These are phyloP conservation scores for Hsuehochloa calcarea DNA, from an alignment of 176 grass and related monocot species.

Conservation along the genomic window DNA sequence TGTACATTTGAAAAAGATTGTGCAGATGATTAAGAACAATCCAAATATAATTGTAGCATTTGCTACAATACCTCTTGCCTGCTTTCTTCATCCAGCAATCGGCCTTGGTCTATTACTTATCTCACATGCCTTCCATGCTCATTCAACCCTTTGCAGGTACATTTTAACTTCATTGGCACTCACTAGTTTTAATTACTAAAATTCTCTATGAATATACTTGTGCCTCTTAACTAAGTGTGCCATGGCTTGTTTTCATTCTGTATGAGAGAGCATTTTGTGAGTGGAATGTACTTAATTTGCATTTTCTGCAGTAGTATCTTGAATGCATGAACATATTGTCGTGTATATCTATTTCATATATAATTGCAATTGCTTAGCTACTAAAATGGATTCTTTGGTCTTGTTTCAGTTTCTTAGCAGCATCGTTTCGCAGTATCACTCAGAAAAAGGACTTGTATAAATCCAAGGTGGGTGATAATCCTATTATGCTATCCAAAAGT, in stretches of 20 bases:
- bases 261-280: neutral
- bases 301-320: neutral
- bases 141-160: constrained; percentile 88
- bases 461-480: constrained; percentile 43
- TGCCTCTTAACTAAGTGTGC: neutral
- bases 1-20: constrained; percentile 55
- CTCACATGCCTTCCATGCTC: constrained; percentile 70
- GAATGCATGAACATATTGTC: neutral
- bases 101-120: constrained; percentile 77
- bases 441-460: constrained; percentile 66
- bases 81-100: constrained; percentile 89
- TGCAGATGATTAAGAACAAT: constrained; percentile 79
- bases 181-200: neutral
- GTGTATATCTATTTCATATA: neutral
- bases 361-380: constrained; percentile 10
- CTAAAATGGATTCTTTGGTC: constrained; percentile 31
- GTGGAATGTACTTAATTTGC: neutral
- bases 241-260: no score
- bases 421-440: constrained; percentile 74
- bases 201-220: neutral
- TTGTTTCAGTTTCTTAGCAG: constrained; percentile 76
- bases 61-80: constrained; percentile 64
- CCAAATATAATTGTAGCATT: constrained; percentile 68
- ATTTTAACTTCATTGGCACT: constrained; percentile 21
- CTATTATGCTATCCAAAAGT: constrained; percentile 45